A percentile compares a stretch with the other conserved stretches of the same genome.
These are phyloP conservation scores for Dittrichia graveolens DNA, from an alignment of 129 eudicot genomes.

Conservation along the genomic window DNA sequence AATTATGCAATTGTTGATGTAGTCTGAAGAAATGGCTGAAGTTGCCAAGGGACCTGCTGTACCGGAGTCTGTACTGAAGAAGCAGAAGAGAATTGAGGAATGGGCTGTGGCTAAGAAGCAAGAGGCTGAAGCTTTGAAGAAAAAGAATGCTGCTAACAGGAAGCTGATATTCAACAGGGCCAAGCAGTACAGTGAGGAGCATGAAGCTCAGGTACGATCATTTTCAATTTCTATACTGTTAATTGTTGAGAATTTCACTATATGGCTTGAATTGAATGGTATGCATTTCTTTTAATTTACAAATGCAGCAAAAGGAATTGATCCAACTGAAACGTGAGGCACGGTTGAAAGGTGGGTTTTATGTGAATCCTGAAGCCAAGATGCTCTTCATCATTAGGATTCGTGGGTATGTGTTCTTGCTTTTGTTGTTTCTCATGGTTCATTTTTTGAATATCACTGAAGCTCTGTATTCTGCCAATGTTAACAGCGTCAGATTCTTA, in stretches of 20 bases:
- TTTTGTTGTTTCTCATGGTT: not conserved
- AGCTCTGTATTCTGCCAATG: not conserved
- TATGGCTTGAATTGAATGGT: not conserved
- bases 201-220: constrained; percentile 54
- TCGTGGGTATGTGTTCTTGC: constrained; percentile 52
- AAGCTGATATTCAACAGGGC: constrained; percentile 69
- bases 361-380: constrained; percentile 87
- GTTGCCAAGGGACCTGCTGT: constrained; percentile 47
- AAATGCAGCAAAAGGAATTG: constrained; percentile 58
- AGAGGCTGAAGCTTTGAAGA: constrained; percentile 50
- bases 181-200: constrained; percentile 57
- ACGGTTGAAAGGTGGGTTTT: constrained; percentile 86
- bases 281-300: not conserved
- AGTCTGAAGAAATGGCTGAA: constrained; percentile 60
- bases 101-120: constrained; percentile 74
- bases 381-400: constrained; percentile 72
- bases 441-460: not conserved
- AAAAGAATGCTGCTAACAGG: constrained; percentile 62
- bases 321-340: constrained; percentile 84
- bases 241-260: not conserved
- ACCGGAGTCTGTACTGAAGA: constrained; percentile 76
- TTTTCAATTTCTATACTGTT: not conserved
- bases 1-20: constrained; percentile 10
- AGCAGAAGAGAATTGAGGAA: constrained; percentile 81
- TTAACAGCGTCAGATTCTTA: not conserved